Percentiles rank a stretch among this genome's conserved stretches.
phyloP scores from a whole-genome alignment of 2,329 filamentous ascomycete species.

The Emericellopsis atlantica region DNA sequence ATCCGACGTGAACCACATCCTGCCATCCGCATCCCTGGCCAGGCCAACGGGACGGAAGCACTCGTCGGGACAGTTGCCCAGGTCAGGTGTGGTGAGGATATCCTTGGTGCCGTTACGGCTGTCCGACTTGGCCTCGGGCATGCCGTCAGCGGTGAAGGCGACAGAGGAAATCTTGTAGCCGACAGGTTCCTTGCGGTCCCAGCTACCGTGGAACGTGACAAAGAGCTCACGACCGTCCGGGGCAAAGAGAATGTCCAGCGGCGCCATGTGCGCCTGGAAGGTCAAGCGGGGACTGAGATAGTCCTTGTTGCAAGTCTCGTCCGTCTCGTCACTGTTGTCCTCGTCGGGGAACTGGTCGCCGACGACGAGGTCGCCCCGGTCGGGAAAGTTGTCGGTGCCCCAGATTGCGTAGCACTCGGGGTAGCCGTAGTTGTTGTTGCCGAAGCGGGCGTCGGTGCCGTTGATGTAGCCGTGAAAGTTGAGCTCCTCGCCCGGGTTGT shows the following conservation, averaged over 20 bases:
- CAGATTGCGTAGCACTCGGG: constrained; percentile 58
- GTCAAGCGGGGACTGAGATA: constrained; percentile 41
- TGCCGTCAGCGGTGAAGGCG: constrained; percentile 24
- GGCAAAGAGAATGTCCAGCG: constrained; percentile 59
- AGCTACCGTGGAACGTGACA: constrained; percentile 61
- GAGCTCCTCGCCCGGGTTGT: constrained; percentile 64
- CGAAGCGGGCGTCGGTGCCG: constrained; percentile 11
- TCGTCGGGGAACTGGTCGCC: constrained; percentile 36
- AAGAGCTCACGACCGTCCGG: constrained; percentile 44
- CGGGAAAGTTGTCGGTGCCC: constrained; percentile 33
- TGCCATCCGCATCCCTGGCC: constrained; percentile 32
- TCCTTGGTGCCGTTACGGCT: constrained; percentile 35
- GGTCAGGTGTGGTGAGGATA: constrained; percentile 42
- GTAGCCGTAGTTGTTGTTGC: constrained; percentile 53
- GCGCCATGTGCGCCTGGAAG: constrained; percentile 54
- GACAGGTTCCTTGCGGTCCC: constrained; percentile 29
- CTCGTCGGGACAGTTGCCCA: constrained; percentile 34
- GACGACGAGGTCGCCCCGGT: constrained; percentile 23
- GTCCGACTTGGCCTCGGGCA: constrained; percentile 21
- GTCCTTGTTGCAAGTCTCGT: constrained; percentile 28
- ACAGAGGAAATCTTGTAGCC: constrained; percentile 33
- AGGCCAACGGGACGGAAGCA: constrained; percentile 55
- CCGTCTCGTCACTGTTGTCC: constrained; percentile 22
- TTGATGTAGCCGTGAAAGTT: constrained; percentile 55
- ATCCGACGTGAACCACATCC: constrained; percentile 52